A percentile compares a stretch with the other conserved stretches of the same genome.
phyloP scores from a whole-genome alignment of 768 basidiomycete species.

The Lactarius sp. region DNA sequence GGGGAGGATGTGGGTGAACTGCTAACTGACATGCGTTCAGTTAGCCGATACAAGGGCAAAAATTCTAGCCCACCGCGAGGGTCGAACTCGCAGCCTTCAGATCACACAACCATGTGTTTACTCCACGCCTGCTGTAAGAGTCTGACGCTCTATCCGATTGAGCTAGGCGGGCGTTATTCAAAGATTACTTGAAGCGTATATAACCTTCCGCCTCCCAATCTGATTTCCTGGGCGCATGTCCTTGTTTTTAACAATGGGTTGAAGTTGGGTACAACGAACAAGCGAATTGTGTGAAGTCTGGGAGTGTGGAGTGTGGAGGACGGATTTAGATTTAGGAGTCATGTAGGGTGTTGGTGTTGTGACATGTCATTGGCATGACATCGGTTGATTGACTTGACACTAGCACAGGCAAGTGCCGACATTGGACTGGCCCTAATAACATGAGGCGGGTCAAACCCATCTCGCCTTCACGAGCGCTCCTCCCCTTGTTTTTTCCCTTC shows the following conservation, averaged over 20 bases:
- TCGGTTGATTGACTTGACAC: not conserved
- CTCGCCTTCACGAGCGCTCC: not conserved
- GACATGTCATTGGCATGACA: not conserved
- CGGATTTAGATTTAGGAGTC: too few relatives aligned
- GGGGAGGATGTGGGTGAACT: not conserved
- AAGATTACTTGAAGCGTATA: not conserved
- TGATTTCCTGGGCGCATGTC: not conserved
- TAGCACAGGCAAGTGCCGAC: not conserved
- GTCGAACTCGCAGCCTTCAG: slow-evolving; percentile 63
- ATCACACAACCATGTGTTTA: slow-evolving; percentile 28
- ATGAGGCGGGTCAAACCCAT: not conserved
- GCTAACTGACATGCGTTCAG: too few relatives aligned
- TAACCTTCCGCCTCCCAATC: not conserved
- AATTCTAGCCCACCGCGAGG: slow-evolving; percentile 53
- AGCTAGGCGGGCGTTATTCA: slow-evolving; percentile 49
- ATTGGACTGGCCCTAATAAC: not conserved
- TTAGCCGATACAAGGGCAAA: not conserved
- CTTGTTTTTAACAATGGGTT: not conserved
- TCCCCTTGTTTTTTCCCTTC: not conserved
- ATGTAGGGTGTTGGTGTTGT: not conserved
- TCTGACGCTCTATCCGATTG: slow-evolving; percentile 67
- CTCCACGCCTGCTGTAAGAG: slow-evolving; percentile 39
- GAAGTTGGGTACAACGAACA: not conserved
- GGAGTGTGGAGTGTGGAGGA: not conserved
- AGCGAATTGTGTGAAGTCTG: not conserved